A percentile compares a stretch with the other conserved stretches of the same genome.
These are phyloP conservation scores for Cryptococcus neoformans DNA, from an alignment of 1,284 basidiomycete genomes.

Conservation along the genomic window DNA sequence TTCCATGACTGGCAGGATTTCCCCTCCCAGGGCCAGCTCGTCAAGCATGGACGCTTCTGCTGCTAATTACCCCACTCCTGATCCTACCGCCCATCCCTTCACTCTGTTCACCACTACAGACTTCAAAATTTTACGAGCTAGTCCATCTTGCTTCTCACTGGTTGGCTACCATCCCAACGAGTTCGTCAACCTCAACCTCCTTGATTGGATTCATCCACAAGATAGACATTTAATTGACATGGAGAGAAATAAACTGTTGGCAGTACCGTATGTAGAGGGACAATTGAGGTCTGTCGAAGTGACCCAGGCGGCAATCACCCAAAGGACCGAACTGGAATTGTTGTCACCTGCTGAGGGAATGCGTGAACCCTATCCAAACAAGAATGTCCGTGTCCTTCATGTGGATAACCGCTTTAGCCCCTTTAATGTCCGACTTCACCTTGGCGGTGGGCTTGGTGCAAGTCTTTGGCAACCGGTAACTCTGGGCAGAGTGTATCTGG, in stretches of 20 bases:
- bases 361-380: slow-evolving; percentile 44
- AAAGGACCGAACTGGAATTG: slow-evolving; percentile 31
- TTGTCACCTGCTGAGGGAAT: slow-evolving; percentile 41
- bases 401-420: slow-evolving; percentile 25
- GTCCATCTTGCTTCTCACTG: slow-evolving; percentile 21
- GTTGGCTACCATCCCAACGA: slow-evolving; percentile 43
- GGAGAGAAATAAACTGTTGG: slow-evolving; percentile 27
- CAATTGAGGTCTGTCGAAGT: slow-evolving; percentile 28
- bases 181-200: slow-evolving; percentile 34
- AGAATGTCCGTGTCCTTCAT: slow-evolving; percentile 35
- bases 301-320: slow-evolving; percentile 28
- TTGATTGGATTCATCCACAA: slow-evolving; percentile 38
- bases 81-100: slow-evolving; percentile 17
- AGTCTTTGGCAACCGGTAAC: slow-evolving; percentile 34
- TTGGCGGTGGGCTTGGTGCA: slow-evolving; percentile 42
- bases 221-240: slow-evolving; percentile 32
- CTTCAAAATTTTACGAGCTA: slow-evolving; percentile 37
- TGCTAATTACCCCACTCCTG: not conserved
- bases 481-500: slow-evolving; percentile 34
- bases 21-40: not conserved
- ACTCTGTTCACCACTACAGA: slow-evolving; percentile 41
- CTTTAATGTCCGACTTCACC: slow-evolving; percentile 43
- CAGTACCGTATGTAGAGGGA: slow-evolving; percentile 22
- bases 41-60: not conserved
- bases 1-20: not conserved